phyloP scores from a whole-genome alignment of 148 eudicot genomes.

The Silene conica region DNA sequence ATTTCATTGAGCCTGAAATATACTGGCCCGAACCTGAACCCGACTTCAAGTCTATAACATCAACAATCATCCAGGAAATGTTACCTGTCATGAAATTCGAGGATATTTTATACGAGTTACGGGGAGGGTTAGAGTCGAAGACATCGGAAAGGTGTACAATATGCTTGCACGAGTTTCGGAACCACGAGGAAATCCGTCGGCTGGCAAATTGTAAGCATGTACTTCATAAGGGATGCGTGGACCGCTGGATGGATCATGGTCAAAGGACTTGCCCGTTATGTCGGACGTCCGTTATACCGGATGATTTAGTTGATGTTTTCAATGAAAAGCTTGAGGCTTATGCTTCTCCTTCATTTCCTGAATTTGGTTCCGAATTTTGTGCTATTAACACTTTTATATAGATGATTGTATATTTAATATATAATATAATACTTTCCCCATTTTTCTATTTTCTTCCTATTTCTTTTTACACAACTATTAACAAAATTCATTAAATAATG shows the following conservation, averaged over 20 bases:
- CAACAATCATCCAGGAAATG: constrained; percentile 58
- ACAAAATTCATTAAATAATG: no score
- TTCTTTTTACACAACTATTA: no score
- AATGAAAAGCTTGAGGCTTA: constrained; percentile 55
- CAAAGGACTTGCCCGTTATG: constrained; percentile 66
- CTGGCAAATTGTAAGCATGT: constrained; percentile 50
- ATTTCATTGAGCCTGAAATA: constrained; percentile 53
- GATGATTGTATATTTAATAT: not conserved
- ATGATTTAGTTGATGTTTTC: constrained; percentile 42
- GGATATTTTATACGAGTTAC: constrained; percentile 27
- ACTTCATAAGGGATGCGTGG: constrained; percentile 59
- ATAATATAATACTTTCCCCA: no score
- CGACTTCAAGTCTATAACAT: constrained; percentile 43
- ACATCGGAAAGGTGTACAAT: constrained; percentile 54
- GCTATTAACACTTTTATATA: constrained; percentile 35
- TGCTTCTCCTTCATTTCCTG: constrained; percentile 41
- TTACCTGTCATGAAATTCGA: constrained; percentile 60
- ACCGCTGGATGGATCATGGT: constrained; percentile 82
- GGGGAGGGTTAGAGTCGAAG: constrained; percentile 6
- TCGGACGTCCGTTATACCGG: constrained; percentile 46
- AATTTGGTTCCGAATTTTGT: constrained; percentile 51
- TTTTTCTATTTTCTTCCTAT: no score
- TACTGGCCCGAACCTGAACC: constrained; percentile 24
- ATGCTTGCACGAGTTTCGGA: constrained; percentile 54
- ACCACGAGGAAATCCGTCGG: constrained; percentile 51